A percentile compares a stretch with the other conserved stretches of the same genome.
phyloP scores from a whole-genome alignment of 2,329 filamentous ascomycete species.

The Exophiala sp. region DNA sequence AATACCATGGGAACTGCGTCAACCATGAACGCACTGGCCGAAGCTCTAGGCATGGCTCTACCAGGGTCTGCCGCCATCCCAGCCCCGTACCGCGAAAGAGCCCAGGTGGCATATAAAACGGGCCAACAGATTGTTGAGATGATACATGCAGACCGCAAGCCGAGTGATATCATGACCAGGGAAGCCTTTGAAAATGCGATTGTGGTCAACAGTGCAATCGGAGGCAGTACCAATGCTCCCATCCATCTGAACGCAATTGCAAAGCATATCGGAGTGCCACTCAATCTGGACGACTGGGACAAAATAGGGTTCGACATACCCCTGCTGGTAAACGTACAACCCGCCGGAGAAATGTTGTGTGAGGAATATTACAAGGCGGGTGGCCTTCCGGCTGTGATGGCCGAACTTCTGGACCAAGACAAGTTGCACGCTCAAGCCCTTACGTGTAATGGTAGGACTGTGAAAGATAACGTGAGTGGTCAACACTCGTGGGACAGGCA shows the following conservation, averaged over 20 bases:
- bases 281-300: slow-evolving; percentile 52
- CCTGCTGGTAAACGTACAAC: slow-evolving; percentile 51
- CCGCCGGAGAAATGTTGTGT: slow-evolving; percentile 48
- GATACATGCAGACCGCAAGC: slow-evolving; percentile 45
- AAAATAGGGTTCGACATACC: slow-evolving; percentile 46
- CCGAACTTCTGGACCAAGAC: slow-evolving; percentile 47
- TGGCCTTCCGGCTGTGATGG: slow-evolving; percentile 49
- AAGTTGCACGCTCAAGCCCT: slow-evolving; percentile 42
- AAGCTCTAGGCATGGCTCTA: slow-evolving; percentile 50
- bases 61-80: slow-evolving; percentile 49
- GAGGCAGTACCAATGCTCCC: slow-evolving; percentile 53
- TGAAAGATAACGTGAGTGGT: slow-evolving; percentile 41
- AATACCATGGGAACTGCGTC: slow-evolving; percentile 52
- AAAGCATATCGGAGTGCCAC: slow-evolving; percentile 47
- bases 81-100: slow-evolving; percentile 45
- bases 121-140: slow-evolving; percentile 48
- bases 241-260: slow-evolving; percentile 53
- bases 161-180: slow-evolving; percentile 51
- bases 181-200: slow-evolving; percentile 54
- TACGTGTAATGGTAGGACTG: slow-evolving; percentile 45
- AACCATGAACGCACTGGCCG: slow-evolving; percentile 50
- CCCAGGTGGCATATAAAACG: slow-evolving; percentile 46
- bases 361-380: slow-evolving; percentile 53
- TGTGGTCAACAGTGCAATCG: slow-evolving; percentile 50
- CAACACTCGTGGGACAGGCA: slow-evolving; percentile 47